Evolutionary conservation across 2,329 filamentous ascomycete species (phyloP).

Genomic region (Aspergillus spinulosporus): DNA sequence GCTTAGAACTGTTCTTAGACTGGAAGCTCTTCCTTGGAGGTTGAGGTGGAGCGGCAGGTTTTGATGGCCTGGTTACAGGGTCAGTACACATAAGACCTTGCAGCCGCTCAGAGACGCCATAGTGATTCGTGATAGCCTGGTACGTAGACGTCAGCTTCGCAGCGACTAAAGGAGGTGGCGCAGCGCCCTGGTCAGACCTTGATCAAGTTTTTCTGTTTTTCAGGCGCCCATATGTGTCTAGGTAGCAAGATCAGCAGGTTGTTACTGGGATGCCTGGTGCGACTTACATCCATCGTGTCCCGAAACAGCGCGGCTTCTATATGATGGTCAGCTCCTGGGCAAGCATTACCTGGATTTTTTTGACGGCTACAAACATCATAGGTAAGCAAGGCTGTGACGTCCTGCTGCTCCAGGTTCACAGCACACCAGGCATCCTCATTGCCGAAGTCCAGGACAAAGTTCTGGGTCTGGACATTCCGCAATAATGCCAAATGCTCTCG

Average conservation of each 20-base stretch:
- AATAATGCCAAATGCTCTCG: slow-evolving; percentile 30
- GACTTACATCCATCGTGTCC: slow-evolving; percentile 70
- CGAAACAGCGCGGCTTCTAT: slow-evolving; percentile 50
- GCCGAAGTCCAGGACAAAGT: slow-evolving; percentile 48
- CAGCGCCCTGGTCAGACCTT: slow-evolving; percentile 31
- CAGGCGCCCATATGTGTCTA: slow-evolving; percentile 70
- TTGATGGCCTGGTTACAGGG: slow-evolving; percentile 42
- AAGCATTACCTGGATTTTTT: background rate
- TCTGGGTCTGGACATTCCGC: slow-evolving; percentile 33
- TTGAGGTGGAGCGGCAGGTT: slow-evolving; percentile 21
- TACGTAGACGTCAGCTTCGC: slow-evolving; percentile 7
- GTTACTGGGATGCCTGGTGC: background rate
- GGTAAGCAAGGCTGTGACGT: slow-evolving; percentile 36
- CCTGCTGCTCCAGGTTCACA: slow-evolving; percentile 37
- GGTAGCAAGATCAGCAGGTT: background rate
- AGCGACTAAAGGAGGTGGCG: background rate
- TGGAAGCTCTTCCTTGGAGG: slow-evolving; percentile 17
- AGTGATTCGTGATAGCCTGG: slow-evolving; percentile 58
- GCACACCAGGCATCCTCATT: slow-evolving; percentile 45
- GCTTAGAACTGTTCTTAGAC: slow-evolving; percentile 12
- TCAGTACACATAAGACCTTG: slow-evolving; percentile 63
- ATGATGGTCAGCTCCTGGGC: background rate
- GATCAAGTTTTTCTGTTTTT: slow-evolving; percentile 58
- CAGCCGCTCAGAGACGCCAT: slow-evolving; percentile 68
- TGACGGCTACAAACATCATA: slow-evolving; percentile 30